phyloP scores from a whole-genome alignment of 1,139 yeast species.

The Taphrina pruni region DNA sequence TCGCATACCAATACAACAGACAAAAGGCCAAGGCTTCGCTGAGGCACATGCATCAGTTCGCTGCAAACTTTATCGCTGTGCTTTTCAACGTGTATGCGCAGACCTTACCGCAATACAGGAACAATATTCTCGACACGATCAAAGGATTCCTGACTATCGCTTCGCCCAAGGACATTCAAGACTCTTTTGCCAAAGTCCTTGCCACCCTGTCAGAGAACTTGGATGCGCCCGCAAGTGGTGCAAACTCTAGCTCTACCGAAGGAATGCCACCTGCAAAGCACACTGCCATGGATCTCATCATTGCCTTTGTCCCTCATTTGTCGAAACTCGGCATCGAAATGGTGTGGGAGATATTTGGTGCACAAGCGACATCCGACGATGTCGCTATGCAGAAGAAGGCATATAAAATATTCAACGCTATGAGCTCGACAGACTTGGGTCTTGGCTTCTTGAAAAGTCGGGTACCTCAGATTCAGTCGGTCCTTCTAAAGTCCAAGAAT shows the following conservation, averaged over 20 bases:
- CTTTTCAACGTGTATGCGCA: slow-evolving; percentile 89
- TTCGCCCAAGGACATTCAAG: slow-evolving; percentile 67
- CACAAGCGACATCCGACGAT: slow-evolving; percentile 62
- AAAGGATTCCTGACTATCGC: slow-evolving; percentile 78
- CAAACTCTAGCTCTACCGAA: slow-evolving; percentile 51
- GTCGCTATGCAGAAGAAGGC: slow-evolving; percentile 86
- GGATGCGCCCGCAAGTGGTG: slow-evolving; percentile 59
- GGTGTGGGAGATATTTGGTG: slow-evolving; percentile 74
- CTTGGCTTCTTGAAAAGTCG: slow-evolving; percentile 52
- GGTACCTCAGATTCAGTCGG: slow-evolving; percentile 51
- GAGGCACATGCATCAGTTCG: slow-evolving; percentile 63
- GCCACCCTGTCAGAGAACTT: slow-evolving; percentile 74
- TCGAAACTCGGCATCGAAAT: slow-evolving; percentile 74
- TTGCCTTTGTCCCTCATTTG: slow-evolving; percentile 82
- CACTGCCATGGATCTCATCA: slow-evolving; percentile 89
- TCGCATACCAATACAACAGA: slow-evolving; percentile 67
- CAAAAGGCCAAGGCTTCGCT: slow-evolving; percentile 63
- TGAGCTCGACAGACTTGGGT: slow-evolving; percentile 75
- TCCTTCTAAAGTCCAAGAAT: slow-evolving; percentile 52
- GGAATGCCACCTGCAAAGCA: slow-evolving; percentile 65
- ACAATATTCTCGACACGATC: slow-evolving; percentile 82
- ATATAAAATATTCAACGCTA: slow-evolving; percentile 71
- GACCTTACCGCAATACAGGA: slow-evolving; percentile 81
- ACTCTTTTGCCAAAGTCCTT: slow-evolving; percentile 86
- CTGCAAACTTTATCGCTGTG: slow-evolving; percentile 80